phyloP scores from a whole-genome alignment of 768 basidiomycete species.

The Symmetrospora coprosmae region DNA sequence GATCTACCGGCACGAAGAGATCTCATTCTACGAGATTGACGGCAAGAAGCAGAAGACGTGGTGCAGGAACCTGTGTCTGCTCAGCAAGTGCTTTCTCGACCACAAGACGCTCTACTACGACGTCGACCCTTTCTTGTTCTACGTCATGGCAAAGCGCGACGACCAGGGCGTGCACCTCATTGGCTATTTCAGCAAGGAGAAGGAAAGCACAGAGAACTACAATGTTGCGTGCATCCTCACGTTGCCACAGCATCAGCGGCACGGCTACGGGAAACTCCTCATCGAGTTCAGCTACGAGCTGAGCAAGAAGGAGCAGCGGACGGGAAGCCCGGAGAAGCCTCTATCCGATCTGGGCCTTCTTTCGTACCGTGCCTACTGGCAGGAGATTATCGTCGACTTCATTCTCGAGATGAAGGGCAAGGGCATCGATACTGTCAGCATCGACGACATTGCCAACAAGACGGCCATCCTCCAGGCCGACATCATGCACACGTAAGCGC shows the following conservation, averaged over 20 bases:
- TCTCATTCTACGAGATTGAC: conserved; percentile 97
- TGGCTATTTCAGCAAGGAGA: conserved; percentile 98
- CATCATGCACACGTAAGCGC: conserved; percentile 90
- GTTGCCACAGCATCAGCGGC: conserved; percentile 93
- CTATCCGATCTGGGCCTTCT: conserved; percentile 84
- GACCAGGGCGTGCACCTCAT: conserved; percentile 81
- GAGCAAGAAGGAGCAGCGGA: conserved; percentile 86
- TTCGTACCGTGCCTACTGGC: conserved; percentile 91
- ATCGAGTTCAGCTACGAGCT: conserved; percentile 98
- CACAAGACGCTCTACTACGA: conserved; percentile 99
- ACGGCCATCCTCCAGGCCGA: conserved; percentile 90
- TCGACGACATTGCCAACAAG: conserved; percentile 93
- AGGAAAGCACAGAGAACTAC: conserved; percentile 93
- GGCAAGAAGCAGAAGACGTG: conserved; percentile 88
- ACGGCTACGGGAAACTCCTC: conserved; percentile 83
- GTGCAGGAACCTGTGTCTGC: conserved; percentile 88
- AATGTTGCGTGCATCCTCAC: conserved; percentile 98
- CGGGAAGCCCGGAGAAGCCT: conserved; percentile 95
- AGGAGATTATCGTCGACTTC: conserved; percentile 84
- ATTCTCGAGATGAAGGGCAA: conserved; percentile 47
- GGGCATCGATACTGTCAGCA: conserved; percentile 60
- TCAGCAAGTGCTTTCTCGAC: conserved; percentile 96
- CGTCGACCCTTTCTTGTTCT: conserved; percentile 98
- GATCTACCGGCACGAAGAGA: conserved; percentile 92
- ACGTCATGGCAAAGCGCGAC: conserved; percentile 88